Percentiles rank a stretch among this genome's conserved stretches.
These are phyloP conservation scores for Prunus dulcis DNA, from an alignment of 306 rosid genomes.

Conservation along the genomic window DNA sequence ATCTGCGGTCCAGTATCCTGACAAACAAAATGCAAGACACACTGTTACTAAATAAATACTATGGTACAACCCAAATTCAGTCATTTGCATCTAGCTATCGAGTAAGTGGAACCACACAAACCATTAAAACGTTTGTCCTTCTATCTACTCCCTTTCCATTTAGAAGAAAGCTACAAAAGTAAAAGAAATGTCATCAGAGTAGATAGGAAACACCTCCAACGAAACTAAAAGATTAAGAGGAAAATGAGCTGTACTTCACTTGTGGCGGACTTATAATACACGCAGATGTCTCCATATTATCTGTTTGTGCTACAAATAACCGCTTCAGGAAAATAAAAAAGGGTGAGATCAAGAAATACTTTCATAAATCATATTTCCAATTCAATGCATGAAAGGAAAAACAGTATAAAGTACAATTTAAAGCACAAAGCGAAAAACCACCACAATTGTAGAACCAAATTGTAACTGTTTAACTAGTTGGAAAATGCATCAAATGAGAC, in stretches of 20 bases:
- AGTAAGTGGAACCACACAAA: conserved; percentile 32
- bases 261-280: conserved; percentile 85
- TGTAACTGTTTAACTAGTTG: background rate
- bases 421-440: conserved; percentile 4
- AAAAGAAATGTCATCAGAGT: conserved; percentile 31
- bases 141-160: conserved; percentile 73
- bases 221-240: conserved; percentile 5
- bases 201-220: conserved; percentile 10
- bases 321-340: conserved; percentile 48
- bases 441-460: background rate
- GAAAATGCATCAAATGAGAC: background rate
- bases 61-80: conserved; percentile 20
- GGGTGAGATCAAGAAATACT: conserved; percentile 1
- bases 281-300: conserved; percentile 71
- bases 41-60: conserved; percentile 21
- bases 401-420: background rate
- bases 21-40: conserved; percentile 16
- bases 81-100: conserved; percentile 1
- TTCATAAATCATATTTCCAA: conserved; percentile 1
- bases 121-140: conserved; percentile 60
- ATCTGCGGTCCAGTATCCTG: conserved; percentile 91
- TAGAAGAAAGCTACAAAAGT: conserved; percentile 69
- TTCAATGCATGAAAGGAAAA: background rate
- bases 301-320: conserved; percentile 74
- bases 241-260: conserved; percentile 61